Conservation (phyloP, 2,329 filamentous ascomycete genomes). For the Aspergillus sp. region DNA sequence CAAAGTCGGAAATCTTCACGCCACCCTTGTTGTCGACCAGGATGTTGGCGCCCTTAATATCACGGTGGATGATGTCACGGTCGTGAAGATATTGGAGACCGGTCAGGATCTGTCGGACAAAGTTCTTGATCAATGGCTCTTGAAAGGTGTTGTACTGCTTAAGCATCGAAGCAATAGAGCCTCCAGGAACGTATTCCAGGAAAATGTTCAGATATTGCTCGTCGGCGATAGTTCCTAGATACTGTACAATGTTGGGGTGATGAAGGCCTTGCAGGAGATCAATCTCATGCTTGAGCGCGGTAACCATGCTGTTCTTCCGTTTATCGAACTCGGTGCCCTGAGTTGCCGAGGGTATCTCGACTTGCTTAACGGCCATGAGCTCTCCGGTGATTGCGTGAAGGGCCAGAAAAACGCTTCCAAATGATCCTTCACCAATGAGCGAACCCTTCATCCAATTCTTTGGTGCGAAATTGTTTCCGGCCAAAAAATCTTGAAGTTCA, state of each 20-base stretch:
- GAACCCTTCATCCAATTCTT: slow-evolving; percentile 99
- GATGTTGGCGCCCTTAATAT: slow-evolving; percentile 98
- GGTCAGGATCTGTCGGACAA: slow-evolving; percentile 89
- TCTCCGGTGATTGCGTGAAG: slow-evolving; percentile 94
- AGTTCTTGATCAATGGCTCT: slow-evolving; percentile 89
- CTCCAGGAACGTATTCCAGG: slow-evolving; percentile 95
- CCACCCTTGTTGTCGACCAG: slow-evolving; percentile 98
- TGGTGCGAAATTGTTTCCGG: slow-evolving; percentile 90
- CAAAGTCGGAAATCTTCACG: slow-evolving; percentile 99
- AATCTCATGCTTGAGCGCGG: slow-evolving; percentile 94
- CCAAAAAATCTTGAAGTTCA: slow-evolving; percentile 81
- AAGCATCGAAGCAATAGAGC: slow-evolving; percentile 96
- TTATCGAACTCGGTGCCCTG: slow-evolving; percentile 73
- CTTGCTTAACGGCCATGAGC: slow-evolving; percentile 96
- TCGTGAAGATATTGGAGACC: slow-evolving; percentile 91
- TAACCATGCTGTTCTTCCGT: slow-evolving; percentile 96
- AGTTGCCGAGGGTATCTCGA: slow-evolving; percentile 77
- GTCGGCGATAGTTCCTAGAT: slow-evolving; percentile 89
- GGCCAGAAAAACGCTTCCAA: slow-evolving; percentile 90
- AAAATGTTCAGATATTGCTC: slow-evolving; percentile 96
- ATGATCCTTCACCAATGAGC: slow-evolving; percentile 92
- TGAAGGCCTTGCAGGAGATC: slow-evolving; percentile 86
- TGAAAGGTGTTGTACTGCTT: slow-evolving; percentile 95
- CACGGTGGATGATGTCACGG: slow-evolving; percentile 92
- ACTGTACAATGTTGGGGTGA: slow-evolving; percentile 96